Conservation (phyloP, 129 eudicot genomes). For the Artemisia annua region DNA sequence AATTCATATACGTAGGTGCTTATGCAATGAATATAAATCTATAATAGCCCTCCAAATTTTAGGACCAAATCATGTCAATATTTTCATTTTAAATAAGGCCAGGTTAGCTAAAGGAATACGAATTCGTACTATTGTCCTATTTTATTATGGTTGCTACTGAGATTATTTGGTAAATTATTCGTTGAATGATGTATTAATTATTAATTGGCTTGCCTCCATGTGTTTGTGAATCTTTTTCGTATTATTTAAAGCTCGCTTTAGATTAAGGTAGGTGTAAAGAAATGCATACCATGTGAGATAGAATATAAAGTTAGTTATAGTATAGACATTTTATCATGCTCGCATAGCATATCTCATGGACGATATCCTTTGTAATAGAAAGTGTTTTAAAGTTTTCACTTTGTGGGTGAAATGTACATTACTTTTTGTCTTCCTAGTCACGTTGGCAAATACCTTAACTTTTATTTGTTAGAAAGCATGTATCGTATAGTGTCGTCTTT, state of each 20-base stretch:
- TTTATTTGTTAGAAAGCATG: background rate
- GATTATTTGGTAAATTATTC: too few relatives aligned
- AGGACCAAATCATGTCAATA: too few relatives aligned
- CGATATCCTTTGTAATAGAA: background rate
- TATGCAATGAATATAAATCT: too few relatives aligned
- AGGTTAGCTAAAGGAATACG: too few relatives aligned
- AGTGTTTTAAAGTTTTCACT: background rate
- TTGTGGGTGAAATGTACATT: background rate
- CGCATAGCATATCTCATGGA: background rate
- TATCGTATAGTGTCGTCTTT: background rate
- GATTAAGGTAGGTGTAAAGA: background rate
- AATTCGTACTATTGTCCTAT: too few relatives aligned
- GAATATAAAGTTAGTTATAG: background rate
- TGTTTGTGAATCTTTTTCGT: background rate
- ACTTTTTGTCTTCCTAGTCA: background rate
- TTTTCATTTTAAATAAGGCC: too few relatives aligned
- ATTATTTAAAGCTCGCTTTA: background rate
- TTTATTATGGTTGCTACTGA: too few relatives aligned
- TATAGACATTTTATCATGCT: background rate
- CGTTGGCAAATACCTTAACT: background rate
- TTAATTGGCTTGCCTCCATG: background rate
- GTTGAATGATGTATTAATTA: background rate
- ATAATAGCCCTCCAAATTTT: too few relatives aligned
- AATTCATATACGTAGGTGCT: too few relatives aligned
- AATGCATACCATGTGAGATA: constrained; percentile 18